Percentiles rank a stretch among this genome's conserved stretches.
Conservation (phyloP, 1,139 yeast genomes). For the Magnusiomyces starmeri region DNA sequence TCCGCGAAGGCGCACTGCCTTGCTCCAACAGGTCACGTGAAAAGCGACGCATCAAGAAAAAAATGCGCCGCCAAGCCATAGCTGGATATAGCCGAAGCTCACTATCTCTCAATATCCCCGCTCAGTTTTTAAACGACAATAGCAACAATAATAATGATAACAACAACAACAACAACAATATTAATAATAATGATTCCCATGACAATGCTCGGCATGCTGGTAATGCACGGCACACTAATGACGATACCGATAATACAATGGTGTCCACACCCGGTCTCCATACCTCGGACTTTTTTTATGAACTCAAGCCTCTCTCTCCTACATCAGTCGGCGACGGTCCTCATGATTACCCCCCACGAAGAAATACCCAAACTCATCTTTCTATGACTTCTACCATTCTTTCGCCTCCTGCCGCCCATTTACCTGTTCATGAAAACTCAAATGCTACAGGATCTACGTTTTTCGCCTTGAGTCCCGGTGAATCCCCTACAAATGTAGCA, state of each 20-base stretch:
- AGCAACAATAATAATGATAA: not conserved
- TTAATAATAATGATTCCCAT: not conserved
- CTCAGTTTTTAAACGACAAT: not conserved
- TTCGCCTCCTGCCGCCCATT: not conserved
- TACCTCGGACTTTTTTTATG: too few relatives aligned
- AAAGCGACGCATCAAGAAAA: not conserved
- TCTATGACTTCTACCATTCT: not conserved
- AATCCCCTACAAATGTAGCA: not conserved
- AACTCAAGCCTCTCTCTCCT: too few relatives aligned
- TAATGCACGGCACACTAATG: too few relatives aligned
- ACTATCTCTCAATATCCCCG: not conserved
- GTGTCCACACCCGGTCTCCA: not conserved
- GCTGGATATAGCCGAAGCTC: not conserved
- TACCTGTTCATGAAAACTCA: not conserved
- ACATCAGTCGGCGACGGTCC: too few relatives aligned
- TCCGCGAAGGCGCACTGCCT: conserved; percentile 45
- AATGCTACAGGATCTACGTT: conserved; percentile 4
- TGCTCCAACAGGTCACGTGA: conserved; percentile 4
- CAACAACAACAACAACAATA: not conserved
- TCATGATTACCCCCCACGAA: too few relatives aligned
- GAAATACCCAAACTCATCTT: not conserved
- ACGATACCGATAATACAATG: not conserved
- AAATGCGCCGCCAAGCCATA: not conserved
- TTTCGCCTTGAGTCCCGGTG: not conserved
- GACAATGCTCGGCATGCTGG: too few relatives aligned